phyloP scores from a whole-genome alignment of 2,329 filamentous ascomycete species.

The Cladophialophora exuberans region DNA sequence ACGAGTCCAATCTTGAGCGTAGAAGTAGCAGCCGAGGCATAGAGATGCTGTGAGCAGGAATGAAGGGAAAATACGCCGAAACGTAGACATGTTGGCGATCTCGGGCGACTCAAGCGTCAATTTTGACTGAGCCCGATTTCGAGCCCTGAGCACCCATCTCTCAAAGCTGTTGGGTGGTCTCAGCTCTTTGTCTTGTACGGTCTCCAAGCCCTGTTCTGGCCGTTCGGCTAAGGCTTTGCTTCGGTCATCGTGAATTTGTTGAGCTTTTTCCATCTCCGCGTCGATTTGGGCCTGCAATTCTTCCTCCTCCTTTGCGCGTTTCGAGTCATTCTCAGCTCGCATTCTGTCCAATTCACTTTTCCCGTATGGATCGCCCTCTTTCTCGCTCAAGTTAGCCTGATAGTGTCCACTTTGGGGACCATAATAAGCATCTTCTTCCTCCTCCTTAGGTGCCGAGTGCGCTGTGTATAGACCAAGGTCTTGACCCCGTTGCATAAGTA shows the following conservation, averaged over 20 bases:
- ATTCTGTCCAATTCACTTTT: slow-evolving; percentile 46
- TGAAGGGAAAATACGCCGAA: slow-evolving; percentile 51
- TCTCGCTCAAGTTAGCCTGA: slow-evolving; percentile 44
- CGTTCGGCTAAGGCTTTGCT: slow-evolving; percentile 25
- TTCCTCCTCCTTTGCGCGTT: slow-evolving; percentile 49
- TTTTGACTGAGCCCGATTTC: slow-evolving; percentile 27
- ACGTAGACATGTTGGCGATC: slow-evolving; percentile 21
- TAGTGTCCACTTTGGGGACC: slow-evolving; percentile 46
- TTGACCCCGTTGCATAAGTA: slow-evolving; percentile 40
- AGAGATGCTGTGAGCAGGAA: slow-evolving; percentile 44
- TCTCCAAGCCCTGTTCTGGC: slow-evolving; percentile 32
- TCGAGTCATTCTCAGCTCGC: slow-evolving; percentile 45
- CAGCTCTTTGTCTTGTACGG: slow-evolving; percentile 27
- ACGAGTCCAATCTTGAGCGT: slow-evolving; percentile 53
- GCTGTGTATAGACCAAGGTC: slow-evolving; percentile 40
- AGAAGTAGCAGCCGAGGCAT: slow-evolving; percentile 46
- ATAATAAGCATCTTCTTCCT: no score
- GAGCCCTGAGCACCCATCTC: slow-evolving; percentile 31
- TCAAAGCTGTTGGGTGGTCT: slow-evolving; percentile 33
- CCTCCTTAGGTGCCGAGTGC: slow-evolving; percentile 4
- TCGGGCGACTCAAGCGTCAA: slow-evolving; percentile 32
- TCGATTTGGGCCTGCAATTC: slow-evolving; percentile 57
- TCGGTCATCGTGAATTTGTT: slow-evolving; percentile 41
- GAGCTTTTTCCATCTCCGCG: slow-evolving; percentile 51
- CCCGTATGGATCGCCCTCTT: slow-evolving; percentile 45